These are phyloP conservation scores for Periconia macrospinosa DNA, from an alignment of 2,329 filamentous ascomycete species.

Conservation along the genomic window DNA sequence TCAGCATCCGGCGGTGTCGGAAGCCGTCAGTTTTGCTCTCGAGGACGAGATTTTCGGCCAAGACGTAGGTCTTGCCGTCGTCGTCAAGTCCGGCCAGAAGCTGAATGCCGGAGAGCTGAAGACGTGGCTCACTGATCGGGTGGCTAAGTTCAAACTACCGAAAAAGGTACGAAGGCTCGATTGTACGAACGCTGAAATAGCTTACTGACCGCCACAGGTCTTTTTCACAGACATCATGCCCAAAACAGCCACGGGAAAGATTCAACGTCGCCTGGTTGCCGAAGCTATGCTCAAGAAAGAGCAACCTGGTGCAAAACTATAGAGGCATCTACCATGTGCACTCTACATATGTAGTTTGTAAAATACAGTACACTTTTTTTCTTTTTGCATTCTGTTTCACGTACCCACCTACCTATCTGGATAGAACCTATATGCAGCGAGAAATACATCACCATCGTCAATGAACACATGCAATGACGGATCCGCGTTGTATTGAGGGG, in stretches of 20 bases:
- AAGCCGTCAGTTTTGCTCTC: conserved; percentile 82
- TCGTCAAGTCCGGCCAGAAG: conserved; percentile 66
- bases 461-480: background rate
- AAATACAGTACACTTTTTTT: background rate
- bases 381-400: background rate
- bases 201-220: conserved; percentile 52
- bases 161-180: conserved; percentile 65
- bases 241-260: conserved; percentile 90
- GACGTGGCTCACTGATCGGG: conserved; percentile 67
- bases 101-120: conserved; percentile 64
- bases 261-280: conserved; percentile 83
- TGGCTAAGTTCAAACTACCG: conserved; percentile 84
- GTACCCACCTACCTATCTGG: background rate
- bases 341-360: conserved; percentile 7
- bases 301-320: conserved; percentile 56
- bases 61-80: conserved; percentile 76
- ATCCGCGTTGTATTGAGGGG: background rate
- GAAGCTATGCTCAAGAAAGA: conserved; percentile 79
- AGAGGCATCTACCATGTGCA: conserved; percentile 13
- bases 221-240: conserved; percentile 85
- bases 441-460: conserved; percentile 4
- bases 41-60: conserved; percentile 83
- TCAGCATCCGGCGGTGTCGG: conserved; percentile 71
- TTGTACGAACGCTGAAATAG: conserved; percentile 1
- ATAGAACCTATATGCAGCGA: conserved; percentile 2